These are phyloP conservation scores for Parasitella parasitica DNA, from an alignment of 371 early-diverging fungal species.

Conservation along the genomic window DNA sequence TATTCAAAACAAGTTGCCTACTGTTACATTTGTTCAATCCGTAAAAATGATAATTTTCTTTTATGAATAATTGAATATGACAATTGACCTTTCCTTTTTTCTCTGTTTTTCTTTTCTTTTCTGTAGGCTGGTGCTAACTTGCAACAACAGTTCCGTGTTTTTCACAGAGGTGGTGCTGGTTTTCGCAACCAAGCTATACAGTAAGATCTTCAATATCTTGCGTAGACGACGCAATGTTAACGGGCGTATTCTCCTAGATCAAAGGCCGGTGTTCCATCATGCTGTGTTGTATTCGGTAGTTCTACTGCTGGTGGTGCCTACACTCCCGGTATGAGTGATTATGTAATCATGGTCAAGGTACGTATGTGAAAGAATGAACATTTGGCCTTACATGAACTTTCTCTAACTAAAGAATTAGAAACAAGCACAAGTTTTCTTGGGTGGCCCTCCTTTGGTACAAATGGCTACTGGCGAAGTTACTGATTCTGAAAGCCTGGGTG, in stretches of 20 bases:
- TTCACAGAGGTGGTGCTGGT: constrained; percentile 71
- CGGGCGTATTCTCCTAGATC: constrained; percentile 43
- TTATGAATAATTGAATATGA: not conserved
- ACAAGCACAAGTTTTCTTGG: constrained; percentile 73
- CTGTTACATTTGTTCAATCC: constrained; percentile 61
- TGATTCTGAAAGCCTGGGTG: constrained; percentile 73
- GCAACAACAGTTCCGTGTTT: constrained; percentile 71
- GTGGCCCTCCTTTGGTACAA: constrained; percentile 76
- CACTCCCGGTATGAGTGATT: constrained; percentile 75
- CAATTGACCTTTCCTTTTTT: too few species aligned
- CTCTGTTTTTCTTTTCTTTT: not conserved
- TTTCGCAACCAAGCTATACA: constrained; percentile 66
- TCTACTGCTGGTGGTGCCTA: constrained; percentile 84
- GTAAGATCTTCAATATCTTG: constrained; percentile 26
- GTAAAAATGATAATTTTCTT: constrained; percentile 25
- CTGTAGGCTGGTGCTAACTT: constrained; percentile 73
- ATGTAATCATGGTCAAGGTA: constrained; percentile 74
- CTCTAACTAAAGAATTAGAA: constrained; percentile 29
- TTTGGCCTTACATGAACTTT: too few species aligned
- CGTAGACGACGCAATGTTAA: not conserved
- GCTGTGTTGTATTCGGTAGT: constrained; percentile 72
- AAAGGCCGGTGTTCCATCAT: constrained; percentile 68
- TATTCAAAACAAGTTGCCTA: constrained; percentile 61
- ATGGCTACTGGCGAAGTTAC: constrained; percentile 79
- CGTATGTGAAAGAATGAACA: not conserved